Conservation (phyloP, 345 rosid genomes). For the Gossypium raimondii region DNA sequence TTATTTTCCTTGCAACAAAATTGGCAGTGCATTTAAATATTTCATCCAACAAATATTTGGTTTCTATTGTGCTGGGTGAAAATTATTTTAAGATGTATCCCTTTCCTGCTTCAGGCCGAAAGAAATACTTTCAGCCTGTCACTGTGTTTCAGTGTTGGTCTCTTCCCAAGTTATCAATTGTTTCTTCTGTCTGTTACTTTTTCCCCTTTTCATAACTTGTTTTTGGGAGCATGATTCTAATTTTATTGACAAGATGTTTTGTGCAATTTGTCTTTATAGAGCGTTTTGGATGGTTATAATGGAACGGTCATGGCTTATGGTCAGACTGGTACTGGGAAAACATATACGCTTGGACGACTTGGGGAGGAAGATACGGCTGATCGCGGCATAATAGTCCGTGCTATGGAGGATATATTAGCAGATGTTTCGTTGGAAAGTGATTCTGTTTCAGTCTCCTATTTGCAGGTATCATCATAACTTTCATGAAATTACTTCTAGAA, state of each 20-base stretch:
- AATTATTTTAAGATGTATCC: background rate
- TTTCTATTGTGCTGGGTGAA: background rate
- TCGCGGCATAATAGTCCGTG: slow-evolving; percentile 98
- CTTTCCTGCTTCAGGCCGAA: background rate
- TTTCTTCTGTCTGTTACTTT: background rate
- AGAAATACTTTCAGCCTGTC: background rate
- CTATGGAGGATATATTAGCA: slow-evolving; percentile 92
- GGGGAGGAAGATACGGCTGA: slow-evolving; percentile 92
- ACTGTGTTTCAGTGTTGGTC: background rate
- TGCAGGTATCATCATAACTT: slow-evolving; percentile 47
- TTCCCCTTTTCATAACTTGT: background rate
- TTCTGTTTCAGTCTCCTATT: slow-evolving; percentile 72
- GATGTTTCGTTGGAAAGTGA: slow-evolving; percentile 63
- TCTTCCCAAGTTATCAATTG: background rate
- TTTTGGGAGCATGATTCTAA: background rate
- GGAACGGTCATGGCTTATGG: slow-evolving; percentile 99
- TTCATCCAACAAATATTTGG: background rate
- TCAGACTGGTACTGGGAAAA: slow-evolving; percentile 99
- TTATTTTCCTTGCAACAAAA: background rate
- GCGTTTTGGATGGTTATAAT: slow-evolving; percentile 96
- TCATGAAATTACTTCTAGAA: background rate
- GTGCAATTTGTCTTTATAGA: slow-evolving; percentile 38
- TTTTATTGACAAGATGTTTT: slow-evolving; percentile 5
- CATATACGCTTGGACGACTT: slow-evolving; percentile 91
- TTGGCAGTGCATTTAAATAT: background rate